Evolutionary conservation across 1,284 basidiomycete species (phyloP).

Genomic region (Sporisorium sorghi): DNA sequence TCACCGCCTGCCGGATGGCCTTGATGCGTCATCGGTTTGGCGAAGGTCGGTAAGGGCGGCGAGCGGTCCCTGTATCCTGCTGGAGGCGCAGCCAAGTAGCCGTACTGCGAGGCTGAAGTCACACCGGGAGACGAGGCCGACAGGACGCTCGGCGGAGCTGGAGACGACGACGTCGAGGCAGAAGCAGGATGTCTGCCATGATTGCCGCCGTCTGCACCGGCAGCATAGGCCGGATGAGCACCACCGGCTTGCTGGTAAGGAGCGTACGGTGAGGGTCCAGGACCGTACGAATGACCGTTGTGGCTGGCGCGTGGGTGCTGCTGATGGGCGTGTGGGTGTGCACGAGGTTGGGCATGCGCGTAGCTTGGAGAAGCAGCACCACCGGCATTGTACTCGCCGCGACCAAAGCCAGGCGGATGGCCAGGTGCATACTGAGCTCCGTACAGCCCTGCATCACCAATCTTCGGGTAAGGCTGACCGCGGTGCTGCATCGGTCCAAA

Average conservation of each 20-base stretch:
- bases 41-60: constrained; percentile 37
- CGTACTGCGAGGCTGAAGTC: constrained; percentile 22
- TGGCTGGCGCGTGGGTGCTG: constrained; percentile 5
- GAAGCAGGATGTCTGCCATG: constrained; percentile 1
- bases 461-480: background rate
- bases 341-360: background rate
- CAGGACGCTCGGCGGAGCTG: background rate
- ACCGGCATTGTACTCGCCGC: constrained; percentile 6
- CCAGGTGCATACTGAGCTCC: background rate
- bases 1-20: constrained; percentile 1
- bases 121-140: constrained; percentile 6
- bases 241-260: constrained; percentile 7
- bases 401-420: background rate
- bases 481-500: constrained; percentile 20
- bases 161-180: background rate
- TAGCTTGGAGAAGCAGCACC: constrained; percentile 18
- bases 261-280: background rate
- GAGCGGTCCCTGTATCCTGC: constrained; percentile 17
- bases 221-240: constrained; percentile 9
- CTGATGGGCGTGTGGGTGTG: constrained; percentile 3
- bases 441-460: constrained; percentile 7
- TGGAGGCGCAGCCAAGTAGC: constrained; percentile 22
- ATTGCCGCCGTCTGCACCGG: background rate
- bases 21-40: constrained; percentile 24
- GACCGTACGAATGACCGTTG: constrained; percentile 2